Conservation (phyloP, 192 early-diverging fungal species). For the Spizellomyces sp. region DNA sequence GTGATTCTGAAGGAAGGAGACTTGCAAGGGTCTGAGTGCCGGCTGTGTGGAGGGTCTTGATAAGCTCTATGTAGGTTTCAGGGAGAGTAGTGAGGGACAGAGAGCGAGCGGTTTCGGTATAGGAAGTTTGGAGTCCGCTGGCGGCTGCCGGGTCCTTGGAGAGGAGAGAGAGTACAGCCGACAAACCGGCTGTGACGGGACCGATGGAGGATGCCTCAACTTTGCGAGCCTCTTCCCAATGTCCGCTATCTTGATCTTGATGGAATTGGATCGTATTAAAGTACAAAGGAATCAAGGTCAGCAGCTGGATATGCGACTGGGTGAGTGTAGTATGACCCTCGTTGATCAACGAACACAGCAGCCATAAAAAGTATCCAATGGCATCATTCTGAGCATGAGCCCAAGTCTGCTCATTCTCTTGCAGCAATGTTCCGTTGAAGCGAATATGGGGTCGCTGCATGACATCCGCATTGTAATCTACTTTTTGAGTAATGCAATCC, state of each 20-base stretch:
- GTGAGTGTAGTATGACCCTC: slow-evolving; percentile 7
- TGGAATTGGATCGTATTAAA: slow-evolving; percentile 25
- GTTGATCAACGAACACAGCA: slow-evolving; percentile 20
- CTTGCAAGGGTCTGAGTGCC: slow-evolving; percentile 12
- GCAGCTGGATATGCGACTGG: slow-evolving; percentile 5
- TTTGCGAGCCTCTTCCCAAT: slow-evolving; percentile 45
- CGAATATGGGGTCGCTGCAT: slow-evolving; percentile 42
- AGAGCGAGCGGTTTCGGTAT: not conserved
- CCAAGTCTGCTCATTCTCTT: slow-evolving; percentile 39
- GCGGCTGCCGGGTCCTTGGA: slow-evolving; percentile 2
- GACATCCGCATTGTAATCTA: slow-evolving; percentile 28
- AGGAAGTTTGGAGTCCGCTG: slow-evolving; percentile 21
- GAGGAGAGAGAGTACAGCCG: slow-evolving; percentile 32
- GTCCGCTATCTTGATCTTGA: slow-evolving; percentile 37
- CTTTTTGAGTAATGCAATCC: slow-evolving; percentile 21
- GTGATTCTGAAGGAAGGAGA: slow-evolving; percentile 37
- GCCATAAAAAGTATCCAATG: slow-evolving; percentile 41
- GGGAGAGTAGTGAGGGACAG: not conserved
- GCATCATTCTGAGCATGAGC: slow-evolving; percentile 44
- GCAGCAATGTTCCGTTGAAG: slow-evolving; percentile 35
- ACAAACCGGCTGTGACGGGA: slow-evolving; percentile 31
- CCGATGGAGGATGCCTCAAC: slow-evolving; percentile 46
- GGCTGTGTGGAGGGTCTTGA: slow-evolving; percentile 8
- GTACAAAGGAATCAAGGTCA: slow-evolving; percentile 34
- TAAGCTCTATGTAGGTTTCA: slow-evolving; percentile 2